Percentiles rank a stretch among this genome's conserved stretches.
Evolutionary conservation across 257 asterid genomes (phyloP).

Genomic region (Echium plantagineum): DNA sequence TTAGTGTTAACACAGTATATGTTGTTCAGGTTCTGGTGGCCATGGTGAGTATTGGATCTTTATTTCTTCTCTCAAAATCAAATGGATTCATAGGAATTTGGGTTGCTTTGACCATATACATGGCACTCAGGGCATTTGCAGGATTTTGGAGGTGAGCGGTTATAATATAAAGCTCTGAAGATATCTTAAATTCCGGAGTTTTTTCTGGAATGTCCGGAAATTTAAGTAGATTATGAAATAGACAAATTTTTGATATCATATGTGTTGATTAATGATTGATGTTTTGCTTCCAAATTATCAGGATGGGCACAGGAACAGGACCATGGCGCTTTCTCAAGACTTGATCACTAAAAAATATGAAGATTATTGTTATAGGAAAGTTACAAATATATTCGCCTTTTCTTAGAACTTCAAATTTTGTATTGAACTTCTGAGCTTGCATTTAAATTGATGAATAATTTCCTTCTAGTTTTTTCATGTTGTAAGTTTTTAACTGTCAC

Average conservation of each 20-base stretch:
- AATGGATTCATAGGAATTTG: constrained; percentile 81
- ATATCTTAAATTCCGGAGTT: no score
- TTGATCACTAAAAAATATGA: constrained; percentile 5
- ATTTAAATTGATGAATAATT: no score
- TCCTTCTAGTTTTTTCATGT: no score
- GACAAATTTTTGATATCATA: no score
- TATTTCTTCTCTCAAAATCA: constrained; percentile 47
- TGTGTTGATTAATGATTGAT: no score
- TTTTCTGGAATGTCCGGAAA: no score
- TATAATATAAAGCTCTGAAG: no score
- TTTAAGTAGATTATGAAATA: no score
- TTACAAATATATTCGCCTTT: background rate
- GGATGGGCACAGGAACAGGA: constrained; percentile 89
- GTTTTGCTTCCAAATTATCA: constrained; percentile 15
- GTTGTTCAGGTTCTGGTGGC: constrained; percentile 55
- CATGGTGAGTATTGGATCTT: constrained; percentile 49
- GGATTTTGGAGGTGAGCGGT: constrained; percentile 97
- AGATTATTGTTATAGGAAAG: constrained; percentile 8
- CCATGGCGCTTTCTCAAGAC: constrained; percentile 71
- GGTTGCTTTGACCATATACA: constrained; percentile 75
- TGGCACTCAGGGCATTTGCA: constrained; percentile 66
- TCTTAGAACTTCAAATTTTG: no score
- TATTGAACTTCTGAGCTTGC: no score
- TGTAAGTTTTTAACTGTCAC: no score
- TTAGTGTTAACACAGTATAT: no score